These are phyloP conservation scores for Monilinia vaccinii-corymbosi DNA, from an alignment of 2,329 filamentous ascomycete genomes.

Conservation along the genomic window DNA sequence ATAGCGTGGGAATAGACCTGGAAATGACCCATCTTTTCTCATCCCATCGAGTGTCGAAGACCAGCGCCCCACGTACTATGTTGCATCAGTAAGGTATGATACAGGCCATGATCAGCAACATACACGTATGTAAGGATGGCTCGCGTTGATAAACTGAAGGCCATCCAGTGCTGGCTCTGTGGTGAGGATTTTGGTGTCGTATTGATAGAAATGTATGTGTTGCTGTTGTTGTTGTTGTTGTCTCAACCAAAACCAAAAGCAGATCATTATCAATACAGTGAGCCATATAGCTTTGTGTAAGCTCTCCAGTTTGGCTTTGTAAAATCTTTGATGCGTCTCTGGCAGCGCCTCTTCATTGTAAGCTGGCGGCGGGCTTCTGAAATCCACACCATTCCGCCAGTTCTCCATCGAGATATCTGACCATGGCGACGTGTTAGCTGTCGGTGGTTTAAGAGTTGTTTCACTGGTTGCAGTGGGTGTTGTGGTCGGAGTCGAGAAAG, in stretches of 20 bases:
- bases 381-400: conserved; percentile 8
- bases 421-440: conserved; percentile 15
- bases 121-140: conserved; percentile 20
- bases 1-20: conserved; percentile 12
- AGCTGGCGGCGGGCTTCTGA: conserved; percentile 6
- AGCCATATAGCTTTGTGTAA: conserved; percentile 3
- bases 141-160: conserved; percentile 20
- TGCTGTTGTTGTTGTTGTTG: neutral
- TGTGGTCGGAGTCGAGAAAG: conserved; percentile 9
- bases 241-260: conserved; percentile 13
- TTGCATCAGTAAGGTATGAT: neutral
- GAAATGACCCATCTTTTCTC: conserved; percentile 23
- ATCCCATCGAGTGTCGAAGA: conserved; percentile 13
- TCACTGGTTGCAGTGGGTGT: conserved; percentile 2
- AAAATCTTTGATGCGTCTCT: neutral
- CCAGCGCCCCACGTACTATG: conserved; percentile 26
- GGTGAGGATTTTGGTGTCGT: neutral
- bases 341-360: neutral
- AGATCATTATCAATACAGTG: conserved; percentile 27
- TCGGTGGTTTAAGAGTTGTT: conserved; percentile 8
- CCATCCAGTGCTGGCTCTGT: conserved; percentile 9
- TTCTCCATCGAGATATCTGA: conserved; percentile 18
- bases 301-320: neutral
- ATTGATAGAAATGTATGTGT: neutral
- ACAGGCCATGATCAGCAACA: neutral